Base-by-base conservation (phyloP, 495 filamentous ascomycete species). In the Penicillium longicatenatum region DNA sequence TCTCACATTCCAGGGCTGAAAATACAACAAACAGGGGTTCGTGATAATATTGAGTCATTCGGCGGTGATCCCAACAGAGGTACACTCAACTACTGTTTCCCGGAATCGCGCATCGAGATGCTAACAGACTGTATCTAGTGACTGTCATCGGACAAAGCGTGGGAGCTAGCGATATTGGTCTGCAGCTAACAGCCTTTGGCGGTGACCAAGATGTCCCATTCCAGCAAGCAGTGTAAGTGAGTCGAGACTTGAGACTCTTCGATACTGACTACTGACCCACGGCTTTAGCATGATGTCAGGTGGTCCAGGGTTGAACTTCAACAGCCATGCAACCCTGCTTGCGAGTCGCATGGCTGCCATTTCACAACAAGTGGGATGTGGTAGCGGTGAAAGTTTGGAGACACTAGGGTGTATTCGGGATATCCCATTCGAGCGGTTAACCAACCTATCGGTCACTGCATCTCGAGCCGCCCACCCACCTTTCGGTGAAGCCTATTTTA, bases 261-360 rank as follows among this genome's bases (percentile, higher is more conserved):
- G n/a, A n/a, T n/a, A n/a, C n/a, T n/a, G n/a, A n/a, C n/a, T n/a
- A n/a, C n/a, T n/a, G n/a, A n/a, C n/a, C n/a, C n/a, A n/a, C n/a
- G n/a, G n/a, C n/a, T n/a, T n/a, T n/a, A 77, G 74, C 60, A 70
- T 71, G 52, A 78, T 80, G 73, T 76, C 73, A 6, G 77, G 75
- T 8, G 73, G 70, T 12, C 69, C 75, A 10, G 75, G 74, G 6
- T 67, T 72, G 6, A 75, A 70, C 19, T 59, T 80, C 44, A 78
- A 78, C 50, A 75, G 68, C 35, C 65, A 66, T 6, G 66, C 70
- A 14, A 72, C 69, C 24, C 58, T 63, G 1, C 71, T 75, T 1
- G 66, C 70, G 17, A 50, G 39, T 1, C 72, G 78, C 59, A 77
- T 73, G 0, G 67, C 55, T 6, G 57, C 44, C 14, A 72, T 78